A percentile compares a stretch with the other conserved stretches of the same genome.
Conservation (phyloP, 2,329 filamentous ascomycete genomes). For the Sporothrix mexicana region DNA sequence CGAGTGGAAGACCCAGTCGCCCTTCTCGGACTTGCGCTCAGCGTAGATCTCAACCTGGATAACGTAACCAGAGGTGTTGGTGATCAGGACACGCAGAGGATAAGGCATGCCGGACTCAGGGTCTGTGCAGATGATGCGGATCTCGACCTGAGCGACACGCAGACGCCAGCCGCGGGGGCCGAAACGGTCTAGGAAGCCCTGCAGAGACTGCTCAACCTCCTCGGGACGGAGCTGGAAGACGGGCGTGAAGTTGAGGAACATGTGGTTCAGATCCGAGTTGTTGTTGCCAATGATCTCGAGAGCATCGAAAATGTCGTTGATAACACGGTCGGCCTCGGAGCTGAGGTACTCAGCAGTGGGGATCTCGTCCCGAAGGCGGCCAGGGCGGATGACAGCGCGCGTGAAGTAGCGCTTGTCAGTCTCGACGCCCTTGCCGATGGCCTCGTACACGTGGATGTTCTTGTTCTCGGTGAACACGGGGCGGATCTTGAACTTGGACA, state of each 20-base stretch:
- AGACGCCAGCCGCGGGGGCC: constrained; percentile 94
- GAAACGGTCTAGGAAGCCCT: constrained; percentile 95
- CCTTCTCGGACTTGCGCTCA: constrained; percentile 97
- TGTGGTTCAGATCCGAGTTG: constrained; percentile 98
- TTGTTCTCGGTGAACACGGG: constrained; percentile 99
- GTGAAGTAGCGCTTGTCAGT: constrained; percentile 99
- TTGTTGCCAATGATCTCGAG: constrained; percentile 99
- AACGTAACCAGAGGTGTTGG: constrained; percentile 97
- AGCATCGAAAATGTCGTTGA: constrained; percentile 97
- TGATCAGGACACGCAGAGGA: constrained; percentile 94
- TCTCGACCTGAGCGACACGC: constrained; percentile 95
- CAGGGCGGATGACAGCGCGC: constrained; percentile 90
- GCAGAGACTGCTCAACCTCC: constrained; percentile 91
- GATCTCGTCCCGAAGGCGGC: constrained; percentile 94
- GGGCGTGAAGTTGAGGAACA: constrained; percentile 99
- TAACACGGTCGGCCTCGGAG: constrained; percentile 92
- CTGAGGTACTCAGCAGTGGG: constrained; percentile 98
- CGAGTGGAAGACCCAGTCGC: constrained; percentile 97
- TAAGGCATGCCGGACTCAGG: constrained; percentile 81
- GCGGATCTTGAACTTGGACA: constrained; percentile 97
- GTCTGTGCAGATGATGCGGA: constrained; percentile 97
- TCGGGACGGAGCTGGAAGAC: constrained; percentile 90
- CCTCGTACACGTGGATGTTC: constrained; percentile 99
- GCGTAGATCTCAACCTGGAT: constrained; percentile 98
- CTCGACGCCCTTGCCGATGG: constrained; percentile 89